Evolutionary conservation across 768 basidiomycete genomes (phyloP).

Genomic region (Cystofilobasidium macerans): DNA sequence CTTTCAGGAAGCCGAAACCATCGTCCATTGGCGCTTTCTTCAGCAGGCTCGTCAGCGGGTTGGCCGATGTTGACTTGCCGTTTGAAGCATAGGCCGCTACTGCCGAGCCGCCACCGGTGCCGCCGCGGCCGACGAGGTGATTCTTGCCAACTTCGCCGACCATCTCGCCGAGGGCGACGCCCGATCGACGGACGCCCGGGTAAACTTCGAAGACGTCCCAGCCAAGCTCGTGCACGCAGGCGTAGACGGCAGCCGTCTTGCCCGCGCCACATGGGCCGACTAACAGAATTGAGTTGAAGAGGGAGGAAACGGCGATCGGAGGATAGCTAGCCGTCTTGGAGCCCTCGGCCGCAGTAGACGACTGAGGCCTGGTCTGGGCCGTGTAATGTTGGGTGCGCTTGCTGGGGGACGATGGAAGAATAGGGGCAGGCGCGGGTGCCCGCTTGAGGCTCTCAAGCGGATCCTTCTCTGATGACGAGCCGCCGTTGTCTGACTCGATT

Average conservation of each 20-base stretch:
- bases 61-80: neutral
- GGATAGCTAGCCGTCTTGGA: constrained; percentile 24
- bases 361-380: neutral
- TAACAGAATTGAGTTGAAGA: constrained; percentile 80
- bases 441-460: constrained; percentile 14
- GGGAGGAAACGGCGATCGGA: constrained; percentile 30
- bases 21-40: neutral
- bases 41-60: constrained; percentile 5
- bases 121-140: constrained; percentile 52
- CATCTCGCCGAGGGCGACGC: constrained; percentile 60
- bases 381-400: constrained; percentile 24
- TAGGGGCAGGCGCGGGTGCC: constrained; percentile 26
- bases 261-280: constrained; percentile 72
- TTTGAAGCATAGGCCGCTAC: neutral
- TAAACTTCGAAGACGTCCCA: constrained; percentile 97
- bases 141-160: constrained; percentile 91
- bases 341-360: neutral
- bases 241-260: constrained; percentile 86
- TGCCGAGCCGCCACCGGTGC: constrained; percentile 1
- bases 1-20: neutral
- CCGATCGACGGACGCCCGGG: constrained; percentile 78
- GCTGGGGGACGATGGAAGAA: constrained; percentile 25
- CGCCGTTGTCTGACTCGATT: constrained; percentile 27
- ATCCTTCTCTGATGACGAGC: constrained; percentile 26
- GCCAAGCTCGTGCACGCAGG: constrained; percentile 81